phyloP scores from a whole-genome alignment of 2,329 filamentous ascomycete species.

The Teratosphaeria viscida region DNA sequence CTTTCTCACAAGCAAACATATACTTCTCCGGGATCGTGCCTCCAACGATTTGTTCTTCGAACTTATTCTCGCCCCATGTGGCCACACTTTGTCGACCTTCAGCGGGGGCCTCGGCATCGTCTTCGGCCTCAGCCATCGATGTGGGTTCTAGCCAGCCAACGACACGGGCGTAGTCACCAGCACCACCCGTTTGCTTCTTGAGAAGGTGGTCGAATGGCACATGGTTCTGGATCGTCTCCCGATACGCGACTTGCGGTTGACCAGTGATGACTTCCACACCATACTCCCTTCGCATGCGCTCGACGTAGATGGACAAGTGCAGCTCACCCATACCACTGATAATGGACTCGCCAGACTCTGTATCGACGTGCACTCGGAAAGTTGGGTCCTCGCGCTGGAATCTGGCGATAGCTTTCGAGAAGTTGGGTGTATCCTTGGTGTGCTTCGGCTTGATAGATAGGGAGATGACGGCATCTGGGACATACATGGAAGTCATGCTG shows the following conservation, averaged over 20 bases:
- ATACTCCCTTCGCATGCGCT: slow-evolving; percentile 94
- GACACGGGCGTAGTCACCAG: slow-evolving; percentile 90
- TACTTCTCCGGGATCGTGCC: slow-evolving; percentile 94
- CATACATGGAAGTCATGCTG: slow-evolving; percentile 96
- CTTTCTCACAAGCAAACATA: slow-evolving; percentile 87
- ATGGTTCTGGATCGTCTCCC: slow-evolving; percentile 75
- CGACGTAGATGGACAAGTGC: slow-evolving; percentile 93
- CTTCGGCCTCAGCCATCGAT: slow-evolving; percentile 39
- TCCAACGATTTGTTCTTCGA: slow-evolving; percentile 78
- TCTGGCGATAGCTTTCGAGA: slow-evolving; percentile 96
- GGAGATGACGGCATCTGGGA: slow-evolving; percentile 95
- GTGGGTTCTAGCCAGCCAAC: slow-evolving; percentile 86
- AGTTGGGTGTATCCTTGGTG: slow-evolving; percentile 82
- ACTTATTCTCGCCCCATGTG: slow-evolving; percentile 57
- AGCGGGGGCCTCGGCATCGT: background rate
- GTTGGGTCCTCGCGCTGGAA: slow-evolving; percentile 98
- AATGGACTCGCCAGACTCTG: slow-evolving; percentile 90
- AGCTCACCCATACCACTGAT: slow-evolving; percentile 98
- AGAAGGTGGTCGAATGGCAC: slow-evolving; percentile 86
- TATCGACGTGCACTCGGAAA: slow-evolving; percentile 86
- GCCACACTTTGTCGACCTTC: background rate
- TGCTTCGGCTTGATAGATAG: slow-evolving; percentile 95
- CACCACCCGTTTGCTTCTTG: slow-evolving; percentile 90
- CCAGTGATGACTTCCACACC: slow-evolving; percentile 92
- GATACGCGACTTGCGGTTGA: slow-evolving; percentile 91